phyloP scores from a whole-genome alignment of 1,139 yeast genomes.

The Kazachstania sp. region DNA sequence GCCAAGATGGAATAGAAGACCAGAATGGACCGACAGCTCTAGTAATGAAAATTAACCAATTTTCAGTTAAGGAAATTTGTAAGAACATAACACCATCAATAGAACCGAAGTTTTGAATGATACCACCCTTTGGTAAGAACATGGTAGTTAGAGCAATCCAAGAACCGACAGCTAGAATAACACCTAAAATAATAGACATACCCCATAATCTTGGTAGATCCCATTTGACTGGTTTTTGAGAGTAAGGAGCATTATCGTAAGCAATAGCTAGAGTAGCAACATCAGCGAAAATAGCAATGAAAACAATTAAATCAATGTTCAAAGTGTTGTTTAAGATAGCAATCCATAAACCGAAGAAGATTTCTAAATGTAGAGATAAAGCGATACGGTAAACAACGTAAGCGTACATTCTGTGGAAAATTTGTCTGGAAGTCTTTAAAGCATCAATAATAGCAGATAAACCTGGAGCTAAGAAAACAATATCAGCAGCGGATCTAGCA shows the following conservation, averaged over 20 bases:
- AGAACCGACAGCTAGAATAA: conserved; percentile 76
- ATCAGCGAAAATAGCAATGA: conserved; percentile 92
- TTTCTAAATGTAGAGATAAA: conserved; percentile 82
- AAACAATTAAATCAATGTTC: conserved; percentile 80
- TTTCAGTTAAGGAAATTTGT: conserved; percentile 87
- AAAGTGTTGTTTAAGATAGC: conserved; percentile 79
- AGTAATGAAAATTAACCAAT: conserved; percentile 92
- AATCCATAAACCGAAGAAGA: conserved; percentile 90
- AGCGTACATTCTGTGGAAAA: conserved; percentile 98
- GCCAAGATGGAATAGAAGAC: conserved; percentile 90
- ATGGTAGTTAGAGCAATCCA: conserved; percentile 89
- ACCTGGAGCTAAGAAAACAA: conserved; percentile 95
- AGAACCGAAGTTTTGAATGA: conserved; percentile 89
- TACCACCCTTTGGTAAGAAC: conserved; percentile 84
- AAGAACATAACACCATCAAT: conserved; percentile 86
- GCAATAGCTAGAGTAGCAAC: conserved; percentile 94
- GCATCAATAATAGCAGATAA: conserved; percentile 92
- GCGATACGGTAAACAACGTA: conserved; percentile 96
- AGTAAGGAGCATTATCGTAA: conserved; percentile 96
- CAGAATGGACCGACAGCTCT: conserved; percentile 96
- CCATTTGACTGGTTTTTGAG: conserved; percentile 97
- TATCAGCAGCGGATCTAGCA: conserved; percentile 94
- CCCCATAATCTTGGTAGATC: conserved; percentile 97
- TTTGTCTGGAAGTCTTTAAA: conserved; percentile 87
- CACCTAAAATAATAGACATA: conserved; percentile 80